Evolutionary conservation across 1,139 yeast species (phyloP), one percentile per base, ranked within the genome.

Genomic region (Suhomyces choctaworum): DNA sequence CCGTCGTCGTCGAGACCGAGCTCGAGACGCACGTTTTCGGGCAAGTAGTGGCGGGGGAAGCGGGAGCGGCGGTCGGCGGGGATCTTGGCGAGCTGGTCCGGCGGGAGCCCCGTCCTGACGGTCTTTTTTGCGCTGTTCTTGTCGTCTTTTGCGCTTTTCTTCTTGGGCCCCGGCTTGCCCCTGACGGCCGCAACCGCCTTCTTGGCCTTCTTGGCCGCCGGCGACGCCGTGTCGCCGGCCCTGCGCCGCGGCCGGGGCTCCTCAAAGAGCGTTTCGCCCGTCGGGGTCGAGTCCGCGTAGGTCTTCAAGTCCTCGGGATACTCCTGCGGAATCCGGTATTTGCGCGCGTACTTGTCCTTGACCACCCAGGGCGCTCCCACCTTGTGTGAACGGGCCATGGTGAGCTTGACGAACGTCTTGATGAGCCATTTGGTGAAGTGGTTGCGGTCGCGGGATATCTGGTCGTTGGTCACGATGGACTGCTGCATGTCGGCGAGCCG

Each of bases 301-400:
- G 69, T 73, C 36, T 65, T 61, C 40, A 76, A 58, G 40, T 75
- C 76, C 8, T 73, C 70, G 0, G 87, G 87, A 49, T 73, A 76
- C 29, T 70, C 78, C 29, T 72, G 67, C 9, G 82, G 73, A 8
- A 80, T 80, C 48, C 82, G 64, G 52, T 77, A 80, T 45, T 71
- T 72, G 41, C 66, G 69, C 2, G 85, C 85, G 56, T 78, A 88
- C 47, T 82, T 80, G 22, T 78, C 80, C 55, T 84, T 85, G n/a
- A 92, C 95, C 13, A 92, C 81, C 97, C 97, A 92, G 1, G 98
- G 97, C 2, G 97, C 95, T 2, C 97, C 97, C 28, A 83, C 73
- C 69, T 85, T 85, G 40, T 82, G 76, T 4, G 92, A 87, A 48
- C 96, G 76, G 4, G 87, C 73, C 49, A 92, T 79, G 5, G 96